Evolutionary conservation across 164 flowering plant species (phyloP), one percentile per base, ranked within the genome.

Genomic region (Piper longum): DNA sequence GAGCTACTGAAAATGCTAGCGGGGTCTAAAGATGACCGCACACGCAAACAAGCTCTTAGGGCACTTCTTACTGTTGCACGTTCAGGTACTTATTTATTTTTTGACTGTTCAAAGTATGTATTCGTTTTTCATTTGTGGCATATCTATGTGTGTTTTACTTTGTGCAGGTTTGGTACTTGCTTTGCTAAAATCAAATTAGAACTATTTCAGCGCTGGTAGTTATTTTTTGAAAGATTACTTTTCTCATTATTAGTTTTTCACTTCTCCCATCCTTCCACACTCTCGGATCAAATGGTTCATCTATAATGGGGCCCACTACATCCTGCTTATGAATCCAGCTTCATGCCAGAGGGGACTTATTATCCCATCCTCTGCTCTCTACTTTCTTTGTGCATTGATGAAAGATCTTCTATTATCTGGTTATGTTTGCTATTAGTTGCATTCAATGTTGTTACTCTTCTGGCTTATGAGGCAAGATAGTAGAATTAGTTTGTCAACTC

Each of bases 41-140:
- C 99, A 54, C 78, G 88, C 61, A 85, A 81, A 68, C 89, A 75
- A 79, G 97, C 99, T 64, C 72, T 95, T 64, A 88, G 78, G 70
- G 93, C 99, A 71, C 86, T 91, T 68, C 68, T 68, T 61, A 86
- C 93, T 56, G 78, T 91, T 66, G 78, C 96, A 61, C 70, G 56
- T 13, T 85, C 96, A 80, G 95, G 97, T 90, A 43, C 55, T 61
- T n/a, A 64, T 44, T 48, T n/a, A 39, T 14, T 7, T 17, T 56
- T 19, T 4, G 16, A 4, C 19, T 16, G 8, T 9, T 4, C 4
- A 56, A 19, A 26, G 36, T 26, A 26, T 26, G 36, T 48, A 48
- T 5, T 48, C 7, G 9, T 48, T 12, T 5, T 9, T 48, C 14
- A 48, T 48, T 5, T 48, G 48, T 9, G 48, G 8, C 12, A 48